phyloP scores from a whole-genome alignment of 2,329 filamentous ascomycete species.

The Pseudogymnoascus sp. region DNA sequence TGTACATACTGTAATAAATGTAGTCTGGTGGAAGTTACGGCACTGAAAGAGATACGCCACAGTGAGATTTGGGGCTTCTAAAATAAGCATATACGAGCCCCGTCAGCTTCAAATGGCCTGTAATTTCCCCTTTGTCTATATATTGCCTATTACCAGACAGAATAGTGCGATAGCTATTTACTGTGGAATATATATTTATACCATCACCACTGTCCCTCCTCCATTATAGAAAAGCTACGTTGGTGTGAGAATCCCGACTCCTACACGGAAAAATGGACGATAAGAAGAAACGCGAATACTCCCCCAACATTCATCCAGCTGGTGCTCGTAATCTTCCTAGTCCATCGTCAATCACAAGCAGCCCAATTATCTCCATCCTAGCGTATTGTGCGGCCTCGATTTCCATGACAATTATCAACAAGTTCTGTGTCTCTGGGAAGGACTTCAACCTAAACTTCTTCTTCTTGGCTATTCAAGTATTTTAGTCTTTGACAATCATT shows the following conservation, averaged over 20 bases:
- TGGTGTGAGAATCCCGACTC: neutral
- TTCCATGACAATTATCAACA: conserved; percentile 97
- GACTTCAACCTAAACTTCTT: conserved; percentile 92
- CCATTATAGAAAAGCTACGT: neutral
- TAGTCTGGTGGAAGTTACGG: no score
- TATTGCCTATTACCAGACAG: neutral
- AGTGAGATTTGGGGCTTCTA: neutral
- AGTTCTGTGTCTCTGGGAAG: conserved; percentile 82
- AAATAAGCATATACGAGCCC: neutral
- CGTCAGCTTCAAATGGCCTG: neutral
- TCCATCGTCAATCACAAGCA: conserved; percentile 48
- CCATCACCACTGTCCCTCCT: neutral
- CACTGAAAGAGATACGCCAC: no score
- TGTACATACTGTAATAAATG: no score
- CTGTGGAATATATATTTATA: no score
- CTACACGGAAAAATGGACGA: conserved; percentile 57
- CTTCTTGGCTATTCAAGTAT: conserved; percentile 79
- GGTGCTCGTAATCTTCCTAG: conserved; percentile 32
- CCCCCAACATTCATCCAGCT: conserved; percentile 53
- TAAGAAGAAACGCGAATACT: conserved; percentile 80
- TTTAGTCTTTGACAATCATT: conserved; percentile 22
- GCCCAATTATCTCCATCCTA: conserved; percentile 66
- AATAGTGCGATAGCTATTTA: neutral
- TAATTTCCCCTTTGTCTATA: neutral
- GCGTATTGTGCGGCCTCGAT: conserved; percentile 91